A percentile compares a stretch with the other conserved stretches of the same genome.
These are phyloP conservation scores for Platanus orientalis DNA, from an alignment of 164 flowering plant genomes.

Conservation along the genomic window DNA sequence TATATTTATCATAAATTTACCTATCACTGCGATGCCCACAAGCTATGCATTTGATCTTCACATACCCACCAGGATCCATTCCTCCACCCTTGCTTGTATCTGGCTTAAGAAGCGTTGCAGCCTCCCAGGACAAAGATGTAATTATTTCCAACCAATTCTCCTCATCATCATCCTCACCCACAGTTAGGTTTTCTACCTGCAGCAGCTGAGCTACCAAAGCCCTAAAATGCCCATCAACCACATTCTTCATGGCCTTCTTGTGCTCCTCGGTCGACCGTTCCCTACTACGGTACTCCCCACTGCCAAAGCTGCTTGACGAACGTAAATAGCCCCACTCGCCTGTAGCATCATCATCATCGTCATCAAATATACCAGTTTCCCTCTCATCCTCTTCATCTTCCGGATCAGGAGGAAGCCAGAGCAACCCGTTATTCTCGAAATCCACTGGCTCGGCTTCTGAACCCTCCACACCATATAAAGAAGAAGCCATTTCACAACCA, in stretches of 20 bases:
- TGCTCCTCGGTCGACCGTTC: constrained; percentile 83
- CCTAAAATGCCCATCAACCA: constrained; percentile 96
- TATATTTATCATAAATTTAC: constrained; percentile 27
- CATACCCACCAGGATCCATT: constrained; percentile 99
- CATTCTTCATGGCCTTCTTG: constrained; percentile 74
- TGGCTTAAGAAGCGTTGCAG: constrained; percentile 88
- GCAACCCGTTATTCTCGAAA: constrained; percentile 86
- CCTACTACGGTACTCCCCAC: constrained; percentile 64
- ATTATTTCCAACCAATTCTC: constrained; percentile 92
- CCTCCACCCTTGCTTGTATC: constrained; percentile 93
- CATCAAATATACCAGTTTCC: constrained; percentile 62
- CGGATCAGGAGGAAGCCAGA: constrained; percentile 98
- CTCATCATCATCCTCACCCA: constrained; percentile 52
- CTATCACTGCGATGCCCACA: constrained; percentile 79
- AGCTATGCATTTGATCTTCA: constrained; percentile 91
- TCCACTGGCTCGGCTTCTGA: constrained; percentile 72
- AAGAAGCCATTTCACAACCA: constrained; percentile 41
- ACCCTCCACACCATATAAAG: constrained; percentile 45
- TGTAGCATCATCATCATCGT: constrained; percentile 66
- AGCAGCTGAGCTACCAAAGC: constrained; percentile 89
- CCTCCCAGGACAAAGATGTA: constrained; percentile 93
- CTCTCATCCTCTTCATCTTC: constrained; percentile 93
- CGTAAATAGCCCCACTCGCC: constrained; percentile 84
- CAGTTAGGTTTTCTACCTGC: constrained; percentile 80
- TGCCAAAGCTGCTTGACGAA: constrained; percentile 73